A percentile compares a stretch with the other conserved stretches of the same genome.
Conservation (phyloP, 495 filamentous ascomycete genomes). For the Penicillium daleae region DNA sequence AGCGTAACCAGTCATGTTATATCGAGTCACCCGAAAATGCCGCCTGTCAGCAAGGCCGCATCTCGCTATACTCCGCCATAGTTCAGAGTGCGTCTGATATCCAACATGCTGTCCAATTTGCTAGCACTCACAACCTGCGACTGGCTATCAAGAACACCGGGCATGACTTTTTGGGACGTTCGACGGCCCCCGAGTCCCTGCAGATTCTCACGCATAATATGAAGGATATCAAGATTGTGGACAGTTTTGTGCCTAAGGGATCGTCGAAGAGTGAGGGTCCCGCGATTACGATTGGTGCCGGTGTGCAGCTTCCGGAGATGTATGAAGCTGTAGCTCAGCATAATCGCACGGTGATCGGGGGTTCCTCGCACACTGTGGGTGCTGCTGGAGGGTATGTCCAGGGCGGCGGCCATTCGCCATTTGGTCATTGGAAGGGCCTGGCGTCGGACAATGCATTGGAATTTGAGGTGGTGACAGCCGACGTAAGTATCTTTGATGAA, state of each 20-base stretch:
- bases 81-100: slow-evolving; percentile 35
- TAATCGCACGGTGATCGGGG: slow-evolving; percentile 22
- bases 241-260: slow-evolving; percentile 32
- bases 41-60: slow-evolving; percentile 34
- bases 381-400: slow-evolving; percentile 56
- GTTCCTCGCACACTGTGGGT: slow-evolving; percentile 27
- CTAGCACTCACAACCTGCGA: slow-evolving; percentile 40
- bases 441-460: slow-evolving; percentile 41
- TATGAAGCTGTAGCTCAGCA: slow-evolving; percentile 39
- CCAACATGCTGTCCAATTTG: slow-evolving; percentile 42
- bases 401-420: slow-evolving; percentile 58
- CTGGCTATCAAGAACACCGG: slow-evolving; percentile 62
- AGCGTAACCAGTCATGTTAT: slow-evolving; percentile 58
- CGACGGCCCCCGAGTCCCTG: slow-evolving; percentile 55
- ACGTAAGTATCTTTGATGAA: slow-evolving; percentile 30
- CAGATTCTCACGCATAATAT: slow-evolving; percentile 58
- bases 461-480: slow-evolving; percentile 40
- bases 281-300: slow-evolving; percentile 55
- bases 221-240: slow-evolving; percentile 40
- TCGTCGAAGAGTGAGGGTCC: slow-evolving; percentile 31
- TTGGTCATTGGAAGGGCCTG: slow-evolving; percentile 40
- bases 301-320: slow-evolving; percentile 52
- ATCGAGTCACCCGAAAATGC: slow-evolving; percentile 46
- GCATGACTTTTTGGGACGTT: slow-evolving; percentile 56
- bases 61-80: slow-evolving; percentile 46